Evolutionary conservation across 2,329 filamentous ascomycete species (phyloP).

Genomic region (Plectosphaerella sp.): DNA sequence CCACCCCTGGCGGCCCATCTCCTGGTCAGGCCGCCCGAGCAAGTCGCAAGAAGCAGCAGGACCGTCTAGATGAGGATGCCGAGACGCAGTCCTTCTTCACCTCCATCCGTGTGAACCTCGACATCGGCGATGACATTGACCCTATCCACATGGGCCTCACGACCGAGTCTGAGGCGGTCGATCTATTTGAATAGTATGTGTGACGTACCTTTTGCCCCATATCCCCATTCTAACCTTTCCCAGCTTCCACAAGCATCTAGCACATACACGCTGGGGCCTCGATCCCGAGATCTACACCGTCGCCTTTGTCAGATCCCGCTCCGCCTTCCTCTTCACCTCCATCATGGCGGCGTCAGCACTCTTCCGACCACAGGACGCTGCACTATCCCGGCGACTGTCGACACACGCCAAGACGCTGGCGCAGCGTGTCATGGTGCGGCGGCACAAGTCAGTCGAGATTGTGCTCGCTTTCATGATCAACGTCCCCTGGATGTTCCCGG

Average conservation of each 20-base stretch:
- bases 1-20: constrained; percentile 19
- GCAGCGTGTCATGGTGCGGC: constrained; percentile 54
- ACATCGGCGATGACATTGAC: constrained; percentile 60
- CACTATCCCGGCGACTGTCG: constrained; percentile 61
- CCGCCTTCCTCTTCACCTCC: constrained; percentile 68
- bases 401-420: constrained; percentile 61
- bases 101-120: constrained; percentile 57
- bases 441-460: constrained; percentile 68
- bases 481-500: constrained; percentile 70
- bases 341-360: constrained; percentile 65
- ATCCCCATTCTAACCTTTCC: not conserved
- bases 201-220: not conserved
- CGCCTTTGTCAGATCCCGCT: constrained; percentile 61
- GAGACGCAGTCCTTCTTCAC: constrained; percentile 64
- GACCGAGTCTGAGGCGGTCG: constrained; percentile 58
- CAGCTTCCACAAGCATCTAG: constrained; percentile 65
- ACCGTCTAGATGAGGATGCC: constrained; percentile 30
- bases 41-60: constrained; percentile 14
- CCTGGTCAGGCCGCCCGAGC: constrained; percentile 6
- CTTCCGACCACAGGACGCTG: constrained; percentile 59
- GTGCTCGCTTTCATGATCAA: constrained; percentile 73
- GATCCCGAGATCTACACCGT: constrained; percentile 63
- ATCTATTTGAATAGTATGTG: constrained; percentile 60
- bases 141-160: constrained; percentile 68
- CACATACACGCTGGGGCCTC: constrained; percentile 71